A percentile compares a stretch with the other conserved stretches of the same genome.
phyloP scores from a whole-genome alignment of 306 rosid genomes.

The Trifolium fragiferum region DNA sequence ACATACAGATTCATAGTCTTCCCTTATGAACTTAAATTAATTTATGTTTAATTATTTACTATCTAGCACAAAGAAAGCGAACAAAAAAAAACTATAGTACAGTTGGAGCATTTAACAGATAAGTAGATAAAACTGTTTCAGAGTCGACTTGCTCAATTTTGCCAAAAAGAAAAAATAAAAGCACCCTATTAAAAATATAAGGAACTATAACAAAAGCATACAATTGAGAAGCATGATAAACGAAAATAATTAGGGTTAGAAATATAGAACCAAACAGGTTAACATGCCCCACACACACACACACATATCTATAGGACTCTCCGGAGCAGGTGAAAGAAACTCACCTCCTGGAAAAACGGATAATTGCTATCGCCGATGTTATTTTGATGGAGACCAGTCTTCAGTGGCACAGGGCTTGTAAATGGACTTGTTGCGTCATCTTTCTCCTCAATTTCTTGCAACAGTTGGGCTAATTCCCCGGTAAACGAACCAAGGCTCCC shows the following conservation, averaged over 20 bases:
- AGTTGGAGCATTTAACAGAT: not conserved
- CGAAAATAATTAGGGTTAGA: not conserved
- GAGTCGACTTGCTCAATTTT: slow-evolving; percentile 5
- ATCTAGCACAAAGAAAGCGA: not conserved
- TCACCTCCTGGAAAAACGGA: slow-evolving; percentile 62
- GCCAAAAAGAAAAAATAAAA: slow-evolving; percentile 13
- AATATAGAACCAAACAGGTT: slow-evolving; percentile 11
- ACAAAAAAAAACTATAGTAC: not conserved
- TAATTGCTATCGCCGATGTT: slow-evolving; percentile 50
- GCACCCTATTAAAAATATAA: slow-evolving; percentile 19
- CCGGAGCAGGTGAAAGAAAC: slow-evolving; percentile 32
- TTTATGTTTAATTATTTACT: not conserved
- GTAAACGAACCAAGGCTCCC: slow-evolving; percentile 82
- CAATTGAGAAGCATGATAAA: slow-evolving; percentile 8
- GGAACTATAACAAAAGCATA: slow-evolving; percentile 21
- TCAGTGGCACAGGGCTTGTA: slow-evolving; percentile 58
- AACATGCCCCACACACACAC: not conserved
- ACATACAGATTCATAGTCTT: not conserved
- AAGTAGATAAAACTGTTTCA: not conserved
- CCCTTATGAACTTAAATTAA: not conserved
- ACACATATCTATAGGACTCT: not conserved
- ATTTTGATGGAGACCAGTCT: slow-evolving; percentile 62
- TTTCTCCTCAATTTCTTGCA: slow-evolving; percentile 80
- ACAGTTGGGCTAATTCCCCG: slow-evolving; percentile 67
- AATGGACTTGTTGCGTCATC: slow-evolving; percentile 92